Conservation (phyloP, 176 grass and related monocot species). For the Pontederia crassipes region DNA sequence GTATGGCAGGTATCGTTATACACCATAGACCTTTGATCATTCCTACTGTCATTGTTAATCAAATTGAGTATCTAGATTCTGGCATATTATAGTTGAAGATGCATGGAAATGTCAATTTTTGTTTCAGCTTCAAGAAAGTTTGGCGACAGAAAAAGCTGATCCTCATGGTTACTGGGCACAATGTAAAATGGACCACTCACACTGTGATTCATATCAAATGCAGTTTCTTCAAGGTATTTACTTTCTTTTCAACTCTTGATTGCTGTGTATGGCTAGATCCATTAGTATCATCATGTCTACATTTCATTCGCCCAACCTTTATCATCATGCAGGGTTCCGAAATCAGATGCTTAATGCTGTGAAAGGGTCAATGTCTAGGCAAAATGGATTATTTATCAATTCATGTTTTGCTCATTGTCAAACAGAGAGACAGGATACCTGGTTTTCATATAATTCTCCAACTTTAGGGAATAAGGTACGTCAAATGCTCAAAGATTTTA, state of each 20-base stretch:
- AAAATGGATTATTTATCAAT: slow-evolving; percentile 88
- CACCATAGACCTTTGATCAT: not conserved
- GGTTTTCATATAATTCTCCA: slow-evolving; percentile 66
- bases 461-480: slow-evolving; percentile 73
- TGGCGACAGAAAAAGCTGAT: slow-evolving; percentile 64
- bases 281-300: not conserved
- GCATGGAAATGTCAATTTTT: not conserved
- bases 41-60: too few relatives aligned
- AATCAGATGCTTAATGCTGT: slow-evolving; percentile 76
- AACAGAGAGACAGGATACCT: slow-evolving; percentile 81
- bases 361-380: slow-evolving; percentile 36
- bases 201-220: slow-evolving; percentile 59
- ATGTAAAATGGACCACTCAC: slow-evolving; percentile 64
- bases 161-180: slow-evolving; percentile 48
- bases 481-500: too few relatives aligned
- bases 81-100: not conserved
- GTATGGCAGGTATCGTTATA: slow-evolving; percentile 53
- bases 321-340: slow-evolving; percentile 62
- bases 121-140: slow-evolving; percentile 75
- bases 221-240: slow-evolving; percentile 67
- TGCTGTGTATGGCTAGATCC: not conserved
- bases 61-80: too few relatives aligned
- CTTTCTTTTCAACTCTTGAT: not conserved
- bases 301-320: not conserved
- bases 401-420: slow-evolving; percentile 99